A percentile compares a stretch with the other conserved stretches of the same genome.
phyloP scores from a whole-genome alignment of 768 basidiomycete species.

The Clitopilus hobsonii region DNA sequence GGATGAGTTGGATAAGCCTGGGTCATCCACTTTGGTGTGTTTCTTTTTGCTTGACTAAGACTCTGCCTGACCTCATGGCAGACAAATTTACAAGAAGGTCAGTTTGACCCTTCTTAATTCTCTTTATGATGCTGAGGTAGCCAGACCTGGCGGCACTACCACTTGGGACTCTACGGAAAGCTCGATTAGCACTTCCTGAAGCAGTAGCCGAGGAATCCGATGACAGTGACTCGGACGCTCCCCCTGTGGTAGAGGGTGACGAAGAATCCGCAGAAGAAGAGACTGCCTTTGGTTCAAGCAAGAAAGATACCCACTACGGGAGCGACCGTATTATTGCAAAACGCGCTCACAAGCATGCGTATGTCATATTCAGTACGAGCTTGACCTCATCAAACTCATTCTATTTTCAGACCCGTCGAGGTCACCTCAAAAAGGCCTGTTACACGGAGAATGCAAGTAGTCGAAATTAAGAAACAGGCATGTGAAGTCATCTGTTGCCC shows the following conservation, averaged over 20 bases:
- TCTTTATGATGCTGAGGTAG: neutral
- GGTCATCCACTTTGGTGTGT: conserved; percentile 25
- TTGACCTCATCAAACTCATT: conserved; percentile 1
- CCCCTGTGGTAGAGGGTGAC: conserved; percentile 13
- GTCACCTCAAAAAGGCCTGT: conserved; percentile 84
- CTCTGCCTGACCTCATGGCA: conserved; percentile 2
- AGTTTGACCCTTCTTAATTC: neutral
- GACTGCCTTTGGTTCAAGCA: conserved; percentile 8
- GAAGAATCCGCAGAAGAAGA: conserved; percentile 11
- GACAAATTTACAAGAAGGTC: conserved; percentile 10
- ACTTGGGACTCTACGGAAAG: conserved; percentile 59
- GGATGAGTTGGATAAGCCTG: conserved; percentile 26
- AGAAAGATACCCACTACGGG: conserved; percentile 28
- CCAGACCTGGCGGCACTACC: conserved; percentile 59
- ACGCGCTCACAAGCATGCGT: conserved; percentile 85
- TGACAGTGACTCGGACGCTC: conserved; percentile 5
- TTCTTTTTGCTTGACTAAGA: neutral
- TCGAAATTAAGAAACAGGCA: conserved; percentile 65
- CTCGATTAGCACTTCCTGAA: conserved; percentile 51
- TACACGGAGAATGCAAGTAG: conserved; percentile 61
- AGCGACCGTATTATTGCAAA: conserved; percentile 46
- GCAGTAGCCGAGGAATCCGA: conserved; percentile 27
- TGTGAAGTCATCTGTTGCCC: conserved; percentile 17
- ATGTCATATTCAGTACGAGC: conserved; percentile 26
- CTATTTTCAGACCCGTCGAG: conserved; percentile 62